Base-by-base conservation (phyloP, 129 eudicot species). In the Solidago caesia region DNA sequence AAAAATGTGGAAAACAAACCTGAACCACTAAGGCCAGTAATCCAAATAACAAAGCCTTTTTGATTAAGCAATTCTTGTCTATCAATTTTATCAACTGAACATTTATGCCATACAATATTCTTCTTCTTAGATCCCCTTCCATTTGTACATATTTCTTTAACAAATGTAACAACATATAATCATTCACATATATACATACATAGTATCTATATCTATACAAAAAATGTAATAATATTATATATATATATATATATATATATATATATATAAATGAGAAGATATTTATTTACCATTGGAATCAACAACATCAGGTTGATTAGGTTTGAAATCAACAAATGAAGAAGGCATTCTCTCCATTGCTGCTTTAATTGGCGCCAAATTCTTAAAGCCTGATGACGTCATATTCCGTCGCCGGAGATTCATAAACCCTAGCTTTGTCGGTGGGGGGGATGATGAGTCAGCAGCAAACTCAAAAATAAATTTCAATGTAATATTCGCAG, bases 1-100 rank as follows among this genome's bases (percentile, higher is more conserved):
- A 8, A 39, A 45, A 55, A 4, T 43, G 7, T 55, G 8, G 74
- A 13, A 25, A 61, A 76, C 87, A 67, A 72, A 93, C 98, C 98
- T 86, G 98, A 93, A 77, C 98, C 98, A 83, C 98, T 93, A 33
- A 93, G 91, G 64, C 98, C 98, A 59, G 98, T 93, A 46, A 93
- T 88, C 98, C 97, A 93, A 66, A 93, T 80, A 64, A 93, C 98
- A 80, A 97, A 93, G 3, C 98, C 98, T 84, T 79, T 86, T 49
- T 93, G 98, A 65, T 90, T 85, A 68, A 93, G 91, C 83, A 93
- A 75, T 62, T 85, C 83, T 77, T 93, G 87, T 82, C 98, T 83
- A 56, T 90, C 98, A 59, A 65, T 62, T 82, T 93, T 90, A 64
- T 83, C 84, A 1, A 93, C 89, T 0, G 96, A 86, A 60, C 92